A percentile compares a stretch with the other conserved stretches of the same genome.
Evolutionary conservation across 2,329 filamentous ascomycete genomes (phyloP).

Genomic region (Fusarium sp.): DNA sequence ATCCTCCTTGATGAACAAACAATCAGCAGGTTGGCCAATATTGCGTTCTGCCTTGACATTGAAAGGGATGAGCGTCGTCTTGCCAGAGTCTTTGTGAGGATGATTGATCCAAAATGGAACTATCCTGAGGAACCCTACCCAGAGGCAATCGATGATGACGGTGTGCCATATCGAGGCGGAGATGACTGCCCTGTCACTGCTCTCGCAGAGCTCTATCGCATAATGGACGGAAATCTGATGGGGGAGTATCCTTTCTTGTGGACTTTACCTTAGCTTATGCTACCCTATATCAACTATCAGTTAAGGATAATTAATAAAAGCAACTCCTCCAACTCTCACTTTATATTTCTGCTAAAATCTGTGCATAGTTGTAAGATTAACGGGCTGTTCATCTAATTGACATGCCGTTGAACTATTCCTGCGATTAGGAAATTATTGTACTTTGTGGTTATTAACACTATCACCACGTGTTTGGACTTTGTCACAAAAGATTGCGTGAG

Average conservation of each 20-base stretch:
- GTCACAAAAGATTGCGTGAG: too few species aligned
- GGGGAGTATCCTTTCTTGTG: conserved; percentile 16
- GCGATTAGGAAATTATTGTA: too few species aligned
- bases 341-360: background rate
- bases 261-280: background rate
- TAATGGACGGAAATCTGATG: conserved; percentile 22
- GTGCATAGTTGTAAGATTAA: too few species aligned
- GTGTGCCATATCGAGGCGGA: conserved; percentile 6
- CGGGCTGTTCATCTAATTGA: too few species aligned
- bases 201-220: conserved; percentile 17
- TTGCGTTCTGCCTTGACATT: conserved; percentile 2
- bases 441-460: too few species aligned
- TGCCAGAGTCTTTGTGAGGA: background rate
- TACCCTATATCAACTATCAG: background rate
- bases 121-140: conserved; percentile 18
- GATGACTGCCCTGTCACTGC: background rate
- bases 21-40: conserved; percentile 1
- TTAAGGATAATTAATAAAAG: background rate
- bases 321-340: background rate
- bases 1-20: conserved; percentile 10
- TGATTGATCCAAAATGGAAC: conserved; percentile 27
- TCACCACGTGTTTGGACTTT: too few species aligned
- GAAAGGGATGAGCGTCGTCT: conserved; percentile 2
- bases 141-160: background rate
- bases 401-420: too few species aligned